Conservation (phyloP, 495 filamentous ascomycete genomes). For the Sabuloglossum arenarium region DNA sequence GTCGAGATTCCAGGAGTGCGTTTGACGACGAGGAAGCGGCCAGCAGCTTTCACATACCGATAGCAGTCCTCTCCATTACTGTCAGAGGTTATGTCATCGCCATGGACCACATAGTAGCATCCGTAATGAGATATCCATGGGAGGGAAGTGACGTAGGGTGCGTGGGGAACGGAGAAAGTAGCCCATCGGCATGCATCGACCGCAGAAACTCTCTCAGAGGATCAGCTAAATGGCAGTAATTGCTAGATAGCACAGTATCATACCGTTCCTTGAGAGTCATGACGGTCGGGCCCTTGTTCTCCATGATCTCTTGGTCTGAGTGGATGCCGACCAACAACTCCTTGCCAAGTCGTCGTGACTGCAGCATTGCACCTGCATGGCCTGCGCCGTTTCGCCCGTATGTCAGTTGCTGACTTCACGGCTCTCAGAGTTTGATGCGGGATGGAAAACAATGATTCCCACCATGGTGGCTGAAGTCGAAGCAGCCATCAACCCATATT, state of each 20-base stretch:
- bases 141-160: constrained; percentile 86
- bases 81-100: constrained; percentile 75
- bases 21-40: constrained; percentile 83
- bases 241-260: neutral
- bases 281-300: constrained; percentile 94
- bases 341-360: constrained; percentile 68
- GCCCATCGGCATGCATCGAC: constrained; percentile 92
- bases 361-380: constrained; percentile 91
- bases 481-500: constrained; percentile 97
- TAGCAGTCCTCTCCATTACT: constrained; percentile 86
- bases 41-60: constrained; percentile 80
- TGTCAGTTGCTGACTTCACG: constrained; percentile 5
- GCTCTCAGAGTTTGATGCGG: neutral
- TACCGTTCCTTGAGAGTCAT: constrained; percentile 85
- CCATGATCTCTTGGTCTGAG: constrained; percentile 81
- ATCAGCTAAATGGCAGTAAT: neutral
- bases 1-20: constrained; percentile 93
- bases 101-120: constrained; percentile 82
- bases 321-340: constrained; percentile 84
- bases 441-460: constrained; percentile 7
- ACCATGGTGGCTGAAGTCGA: constrained; percentile 97
- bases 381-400: constrained; percentile 27
- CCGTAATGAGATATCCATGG: constrained; percentile 89
- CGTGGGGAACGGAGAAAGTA: constrained; percentile 57
- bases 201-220: constrained; percentile 37